Percentiles rank a stretch among this genome's conserved stretches.
Conservation (phyloP, 495 filamentous ascomycete genomes). For the Umbilicaria muhlenbergii region DNA sequence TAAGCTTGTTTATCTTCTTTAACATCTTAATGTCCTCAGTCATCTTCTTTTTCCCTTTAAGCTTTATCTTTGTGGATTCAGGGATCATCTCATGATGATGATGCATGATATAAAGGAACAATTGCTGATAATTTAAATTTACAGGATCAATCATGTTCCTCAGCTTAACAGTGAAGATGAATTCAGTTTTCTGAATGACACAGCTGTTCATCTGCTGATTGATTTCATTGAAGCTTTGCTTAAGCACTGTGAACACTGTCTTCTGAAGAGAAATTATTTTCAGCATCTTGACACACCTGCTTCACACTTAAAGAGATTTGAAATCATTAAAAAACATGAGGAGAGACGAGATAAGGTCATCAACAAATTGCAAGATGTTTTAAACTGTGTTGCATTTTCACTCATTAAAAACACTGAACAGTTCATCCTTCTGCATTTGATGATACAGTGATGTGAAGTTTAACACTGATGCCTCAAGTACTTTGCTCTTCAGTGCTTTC, state of each 20-base stretch:
- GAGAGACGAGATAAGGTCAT: neutral
- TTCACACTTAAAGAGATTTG: neutral
- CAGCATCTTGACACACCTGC: neutral
- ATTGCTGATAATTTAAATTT: neutral
- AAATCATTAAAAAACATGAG: constrained; percentile 1
- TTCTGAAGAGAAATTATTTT: neutral
- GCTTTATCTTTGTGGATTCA: neutral
- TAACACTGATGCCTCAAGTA: neutral
- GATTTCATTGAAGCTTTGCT: neutral
- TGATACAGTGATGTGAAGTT: neutral
- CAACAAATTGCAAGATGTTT: neutral
- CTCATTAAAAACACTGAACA: neutral
- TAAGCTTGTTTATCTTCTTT: neutral
- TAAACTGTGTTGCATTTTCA: neutral
- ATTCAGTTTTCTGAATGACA: neutral
- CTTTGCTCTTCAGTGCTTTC: neutral
- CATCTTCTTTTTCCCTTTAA: neutral
- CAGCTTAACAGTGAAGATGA: neutral
- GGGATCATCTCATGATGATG: neutral
- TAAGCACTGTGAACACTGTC: neutral
- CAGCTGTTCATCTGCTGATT: neutral
- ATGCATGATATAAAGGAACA: neutral
- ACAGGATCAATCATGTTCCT: neutral
- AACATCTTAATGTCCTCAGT: neutral
- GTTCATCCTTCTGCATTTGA: neutral